Percentiles rank a stretch among this genome's conserved stretches.
phyloP scores from a whole-genome alignment of 129 eudicot species.

The Chrysanthemum seticuspe region DNA sequence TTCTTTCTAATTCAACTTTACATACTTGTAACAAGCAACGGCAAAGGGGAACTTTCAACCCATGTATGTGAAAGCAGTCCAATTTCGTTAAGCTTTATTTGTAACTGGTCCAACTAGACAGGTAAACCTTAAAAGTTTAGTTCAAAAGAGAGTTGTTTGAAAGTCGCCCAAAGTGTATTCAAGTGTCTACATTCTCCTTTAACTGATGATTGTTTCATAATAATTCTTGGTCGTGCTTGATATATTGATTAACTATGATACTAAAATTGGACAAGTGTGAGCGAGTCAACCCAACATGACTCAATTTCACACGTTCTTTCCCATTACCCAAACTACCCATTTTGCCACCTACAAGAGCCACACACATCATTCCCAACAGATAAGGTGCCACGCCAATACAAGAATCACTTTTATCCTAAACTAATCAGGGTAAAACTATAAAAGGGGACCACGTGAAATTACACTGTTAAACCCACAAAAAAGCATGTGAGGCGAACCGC shows the following conservation, averaged over 20 bases:
- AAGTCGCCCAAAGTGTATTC: neutral
- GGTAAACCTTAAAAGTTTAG: neutral
- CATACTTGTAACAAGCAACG: neutral
- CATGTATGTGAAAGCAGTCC: neutral
- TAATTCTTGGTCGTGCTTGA: too few relatives aligned
- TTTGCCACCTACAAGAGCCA: neutral
- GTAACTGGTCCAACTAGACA: neutral
- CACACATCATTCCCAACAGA: neutral
- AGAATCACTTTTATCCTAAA: neutral
- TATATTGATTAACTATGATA: neutral
- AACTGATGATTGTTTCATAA: too few relatives aligned
- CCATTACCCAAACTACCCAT: constrained; percentile 1
- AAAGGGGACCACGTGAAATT: too few relatives aligned
- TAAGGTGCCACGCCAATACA: neutral
- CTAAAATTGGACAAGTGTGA: neutral
- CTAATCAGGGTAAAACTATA: neutral
- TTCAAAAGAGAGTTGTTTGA: neutral
- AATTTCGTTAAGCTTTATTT: neutral
- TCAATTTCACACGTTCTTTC: neutral
- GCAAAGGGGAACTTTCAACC: neutral
- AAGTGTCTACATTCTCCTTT: neutral
- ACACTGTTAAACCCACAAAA: too few relatives aligned
- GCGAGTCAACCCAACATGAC: neutral
- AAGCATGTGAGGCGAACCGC: too few relatives aligned
- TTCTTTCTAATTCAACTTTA: neutral